Base-by-base conservation (phyloP, 2,329 filamentous ascomycete genomes). In the Emmonsiellopsis sp. region DNA sequence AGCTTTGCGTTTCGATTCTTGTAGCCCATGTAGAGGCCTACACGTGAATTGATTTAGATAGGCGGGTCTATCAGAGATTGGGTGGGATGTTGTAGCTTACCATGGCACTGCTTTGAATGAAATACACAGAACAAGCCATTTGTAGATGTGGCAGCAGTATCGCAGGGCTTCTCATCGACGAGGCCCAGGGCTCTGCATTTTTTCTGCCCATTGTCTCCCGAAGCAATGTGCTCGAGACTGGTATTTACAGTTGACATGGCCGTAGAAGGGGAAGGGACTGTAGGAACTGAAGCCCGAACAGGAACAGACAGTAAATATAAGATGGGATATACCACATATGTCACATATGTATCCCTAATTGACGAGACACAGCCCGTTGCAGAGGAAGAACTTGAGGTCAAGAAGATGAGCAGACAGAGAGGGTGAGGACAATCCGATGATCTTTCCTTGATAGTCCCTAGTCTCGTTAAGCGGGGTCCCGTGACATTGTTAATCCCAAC, bases 1-100 rank as follows among this genome's bases (percentile, higher is more conserved):
- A 78, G 68, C 46, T 68, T 65, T 7, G 67, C 65, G 60, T 77
- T 77, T 42, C 74, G 73, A 47, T 15, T 43, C 35, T 78, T 78
- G 62, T 79, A 78, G 7, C 75, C 76, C 50, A 69, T 67, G 60
- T 78, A 78, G 3, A 79, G 65, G 5, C 59, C 61, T 61, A 42
- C 13, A 15, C 7, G 13, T 31, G 34, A 13, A 43, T 47, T 7
- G 20, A 15, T 34, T 50, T 13, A 50, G 35, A 30, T 30, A 16
- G 30, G 13, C 16, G 11, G 6, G 15, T 9, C 7, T 47, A 16
- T 7, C 35, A 47, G 13, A 9, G 48, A 43, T 11, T 47, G n/a
- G 34, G 44, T 11, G 26, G 20, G 32, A 11, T 5, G 26, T 31
- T 11, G 5, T 13, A 11, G 42, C 53, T 34, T 53, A 58, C 70